A percentile compares a stretch with the other conserved stretches of the same genome.
Conservation (phyloP, 805 yeast genomes). For the Yamadazyma endophytica region DNA sequence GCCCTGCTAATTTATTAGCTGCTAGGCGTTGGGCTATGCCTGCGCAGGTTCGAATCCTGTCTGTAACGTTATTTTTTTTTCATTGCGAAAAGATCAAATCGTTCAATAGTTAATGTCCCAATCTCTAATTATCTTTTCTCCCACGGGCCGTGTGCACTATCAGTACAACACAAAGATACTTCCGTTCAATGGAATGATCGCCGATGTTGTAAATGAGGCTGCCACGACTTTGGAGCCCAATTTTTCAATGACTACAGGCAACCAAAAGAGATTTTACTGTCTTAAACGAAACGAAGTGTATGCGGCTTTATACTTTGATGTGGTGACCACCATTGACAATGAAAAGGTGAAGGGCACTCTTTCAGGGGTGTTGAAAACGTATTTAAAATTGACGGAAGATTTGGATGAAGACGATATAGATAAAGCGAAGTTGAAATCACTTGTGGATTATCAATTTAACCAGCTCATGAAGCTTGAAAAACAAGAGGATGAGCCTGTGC, state of each 20-base stretch:
- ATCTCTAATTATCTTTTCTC: conserved; percentile 30
- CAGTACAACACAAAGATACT: conserved; percentile 31
- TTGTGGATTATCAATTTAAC: conserved; percentile 36
- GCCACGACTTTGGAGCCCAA: conserved; percentile 25
- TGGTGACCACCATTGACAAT: conserved; percentile 34
- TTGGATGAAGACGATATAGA: conserved; percentile 9
- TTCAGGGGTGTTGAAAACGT: conserved; percentile 29
- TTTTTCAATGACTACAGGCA: conserved; percentile 26
- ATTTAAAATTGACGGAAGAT: conserved; percentile 21
- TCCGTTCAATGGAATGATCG: conserved; percentile 38
- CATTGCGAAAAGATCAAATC: neutral
- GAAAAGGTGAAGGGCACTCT: conserved; percentile 32
- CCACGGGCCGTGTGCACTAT: conserved; percentile 34
- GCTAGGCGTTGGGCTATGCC: conserved; percentile 46
- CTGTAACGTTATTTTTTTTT: conserved; percentile 81
- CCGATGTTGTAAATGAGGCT: conserved; percentile 31
- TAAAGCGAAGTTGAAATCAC: conserved; percentile 23
- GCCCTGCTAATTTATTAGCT: conserved; percentile 62
- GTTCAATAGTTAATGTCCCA: conserved; percentile 33
- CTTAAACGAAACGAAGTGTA: conserved; percentile 21
- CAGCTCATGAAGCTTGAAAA: conserved; percentile 34
- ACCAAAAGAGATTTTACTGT: conserved; percentile 33
- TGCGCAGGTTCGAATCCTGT: conserved; percentile 99
- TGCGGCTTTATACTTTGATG: conserved; percentile 36
- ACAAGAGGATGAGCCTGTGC: too few relatives aligned